These are phyloP conservation scores for Triticum aestivum DNA, from an alignment of 176 grass and related monocot species.

Conservation along the genomic window DNA sequence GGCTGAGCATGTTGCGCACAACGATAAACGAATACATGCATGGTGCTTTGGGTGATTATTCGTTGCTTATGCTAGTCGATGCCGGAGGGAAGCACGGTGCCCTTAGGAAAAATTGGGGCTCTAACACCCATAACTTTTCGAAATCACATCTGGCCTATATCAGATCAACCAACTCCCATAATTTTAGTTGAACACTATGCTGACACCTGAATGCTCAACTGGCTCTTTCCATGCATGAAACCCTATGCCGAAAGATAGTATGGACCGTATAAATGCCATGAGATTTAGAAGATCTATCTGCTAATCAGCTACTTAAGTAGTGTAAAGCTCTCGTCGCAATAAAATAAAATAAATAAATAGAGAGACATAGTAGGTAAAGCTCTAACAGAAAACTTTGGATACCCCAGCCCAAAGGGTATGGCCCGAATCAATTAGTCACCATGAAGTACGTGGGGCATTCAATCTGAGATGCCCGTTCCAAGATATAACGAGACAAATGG, in stretches of 20 bases:
- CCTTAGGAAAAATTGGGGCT: not conserved
- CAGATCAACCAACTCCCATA: not conserved
- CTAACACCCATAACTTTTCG: not conserved
- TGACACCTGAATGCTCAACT: not conserved
- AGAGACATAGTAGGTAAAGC: slow-evolving; percentile 1
- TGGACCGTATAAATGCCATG: not conserved
- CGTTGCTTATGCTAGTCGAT: slow-evolving; percentile 1
- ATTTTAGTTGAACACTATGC: not conserved
- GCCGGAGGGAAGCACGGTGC: not conserved
- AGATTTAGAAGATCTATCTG: slow-evolving; percentile 19
- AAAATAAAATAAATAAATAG: no score
- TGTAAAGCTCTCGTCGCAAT: no score
- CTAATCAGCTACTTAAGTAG: not conserved
- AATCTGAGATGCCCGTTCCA: not conserved
- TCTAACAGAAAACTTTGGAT: slow-evolving; percentile 9
- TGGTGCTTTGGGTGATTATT: not conserved
- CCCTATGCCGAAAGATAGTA: not conserved
- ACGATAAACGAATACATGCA: not conserved
- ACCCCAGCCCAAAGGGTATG: not conserved
- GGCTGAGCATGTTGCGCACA: not conserved
- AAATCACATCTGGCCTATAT: no score
- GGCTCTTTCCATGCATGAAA: not conserved
- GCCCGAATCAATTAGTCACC: not conserved
- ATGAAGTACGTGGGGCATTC: not conserved
- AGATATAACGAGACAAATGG: not conserved